Base-by-base conservation (phyloP, 495 filamentous ascomycete species). In the Xylaria intraflava region DNA sequence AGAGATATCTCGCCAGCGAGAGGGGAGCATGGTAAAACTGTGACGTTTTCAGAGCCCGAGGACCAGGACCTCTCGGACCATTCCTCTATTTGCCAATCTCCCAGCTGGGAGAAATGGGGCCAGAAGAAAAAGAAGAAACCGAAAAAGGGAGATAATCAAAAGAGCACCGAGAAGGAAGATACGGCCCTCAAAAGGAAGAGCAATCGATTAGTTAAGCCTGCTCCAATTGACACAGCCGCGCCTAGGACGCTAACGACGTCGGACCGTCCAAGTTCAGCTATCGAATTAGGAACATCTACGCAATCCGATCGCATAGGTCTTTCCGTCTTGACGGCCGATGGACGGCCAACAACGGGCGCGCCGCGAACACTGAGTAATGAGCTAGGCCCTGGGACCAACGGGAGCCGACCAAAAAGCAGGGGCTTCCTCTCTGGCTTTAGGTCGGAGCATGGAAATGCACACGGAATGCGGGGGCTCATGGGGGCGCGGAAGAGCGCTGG, bases 41-140 rank as follows among this genome's bases (percentile, higher is more conserved):
- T 76, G 47, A 73, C 71, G 29, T 76, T 75, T 22, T 64, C 72
- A 9, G 62, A 57, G 23, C 67, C 67, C 23, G 66, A 72, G 11
- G 61, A 69, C 29, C 65, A 64, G 45, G 54, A 57, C 49, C 65
- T 66, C 64, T 77, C 76, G 8, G 75, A 75, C 44, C 66, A 72
- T 31, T 77, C 75, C 14, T 79, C 77, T 2, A 79, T 81, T 41
- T 81, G 78, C 49, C 77, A 79, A 45, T 81, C 78, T 3, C 78
- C 78, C 12, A 78, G 74, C 45, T 79, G 78, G 78, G 78, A 78
- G 45, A 69, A 72, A 41, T 72, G 76, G 53, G 65, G 68, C 6
- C 67, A 72, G 30, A 74, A 72, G 61, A 76, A 76, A 53, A 71
- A 78, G 35, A 77, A 76, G 63, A 66, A 69, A 57, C 55, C 64